Base-by-base conservation (phyloP, 345 rosid genomes). In the Boechera retrofracta region DNA sequence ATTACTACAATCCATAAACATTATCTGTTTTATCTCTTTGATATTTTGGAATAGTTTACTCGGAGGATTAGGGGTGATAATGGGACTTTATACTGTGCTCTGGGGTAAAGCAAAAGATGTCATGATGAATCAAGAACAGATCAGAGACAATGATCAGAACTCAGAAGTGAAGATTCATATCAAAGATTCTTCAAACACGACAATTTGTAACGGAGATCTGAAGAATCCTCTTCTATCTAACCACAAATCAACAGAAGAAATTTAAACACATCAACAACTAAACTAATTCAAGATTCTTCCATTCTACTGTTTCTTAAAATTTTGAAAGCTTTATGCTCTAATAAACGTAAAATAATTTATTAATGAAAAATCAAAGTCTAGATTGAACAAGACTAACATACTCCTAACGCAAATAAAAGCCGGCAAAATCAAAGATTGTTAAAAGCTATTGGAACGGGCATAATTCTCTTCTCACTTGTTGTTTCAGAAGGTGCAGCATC, bases 401-500 rank as follows among this genome's bases (percentile, higher is more conserved):
- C 21, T 39, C 77, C 38, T 39, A 63, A 45, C 15, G 16, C 7
- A 38, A 56, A 70, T 31, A 42, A 31, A 42, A 18, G 7, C 39
- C 11, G 5, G 12, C 13, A 13, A 58, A 66, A 67, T 73, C 73
- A 83, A 44, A 67, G 24, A 65, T 76, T 78, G 64, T 75, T 47
- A 13, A 21, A 21, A 35, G 38, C 79, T 76, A 21, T 38, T 7
- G 42, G 60, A 64, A 56, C 63, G 67, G 1, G 58, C 41, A 54
- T 71, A 77, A n/a, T 4, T 9, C 29, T 85, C 62, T 72, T 89
- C 92, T 74, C 85, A 71, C 80, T 88, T 74, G 82, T 75, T 94
- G 90, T 94, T 94, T 76, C 85, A 82, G 86, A 92, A 86, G 0
- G 97, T 98, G 31, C 94, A 92, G 86, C 97, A 89, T 6, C 96